Evolutionary conservation across 2,329 filamentous ascomycete species (phyloP).

Genomic region (Sphaerulina populicola): DNA sequence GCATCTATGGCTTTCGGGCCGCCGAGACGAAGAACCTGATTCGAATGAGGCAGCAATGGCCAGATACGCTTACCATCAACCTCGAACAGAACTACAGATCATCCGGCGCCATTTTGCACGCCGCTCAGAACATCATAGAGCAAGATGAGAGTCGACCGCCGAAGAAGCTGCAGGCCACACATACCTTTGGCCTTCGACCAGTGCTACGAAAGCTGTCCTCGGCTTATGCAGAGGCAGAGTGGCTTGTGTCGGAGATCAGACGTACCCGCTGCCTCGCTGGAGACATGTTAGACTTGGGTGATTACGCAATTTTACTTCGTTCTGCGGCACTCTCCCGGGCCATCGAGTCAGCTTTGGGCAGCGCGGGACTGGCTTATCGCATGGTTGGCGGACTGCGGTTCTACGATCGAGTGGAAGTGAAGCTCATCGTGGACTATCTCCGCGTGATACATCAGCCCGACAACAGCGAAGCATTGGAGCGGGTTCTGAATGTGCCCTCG

Average conservation of each 20-base stretch:
- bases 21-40: conserved; percentile 84
- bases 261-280: conserved; percentile 64
- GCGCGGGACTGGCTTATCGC: conserved; percentile 72
- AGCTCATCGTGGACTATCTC: conserved; percentile 78
- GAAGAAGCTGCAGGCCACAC: conserved; percentile 71
- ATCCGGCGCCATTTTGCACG: conserved; percentile 70
- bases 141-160: conserved; percentile 74
- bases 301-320: conserved; percentile 80
- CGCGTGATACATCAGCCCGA: conserved; percentile 74
- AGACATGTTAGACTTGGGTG: conserved; percentile 61
- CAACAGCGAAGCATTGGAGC: conserved; percentile 75
- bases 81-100: conserved; percentile 94
- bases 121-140: conserved; percentile 78
- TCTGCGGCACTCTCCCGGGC: conserved; percentile 73
- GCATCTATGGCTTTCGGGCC: conserved; percentile 92
- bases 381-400: conserved; percentile 91
- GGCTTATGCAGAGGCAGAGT: conserved; percentile 67
- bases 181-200: conserved; percentile 68
- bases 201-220: conserved; percentile 68
- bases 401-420: conserved; percentile 85
- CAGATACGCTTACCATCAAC: conserved; percentile 69
- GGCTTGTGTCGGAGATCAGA: conserved; percentile 79
- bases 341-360: conserved; percentile 76
- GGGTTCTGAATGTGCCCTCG: conserved; percentile 76
- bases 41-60: conserved; percentile 67